phyloP scores from a whole-genome alignment of 306 rosid genomes.

The Cicer judaicum region DNA sequence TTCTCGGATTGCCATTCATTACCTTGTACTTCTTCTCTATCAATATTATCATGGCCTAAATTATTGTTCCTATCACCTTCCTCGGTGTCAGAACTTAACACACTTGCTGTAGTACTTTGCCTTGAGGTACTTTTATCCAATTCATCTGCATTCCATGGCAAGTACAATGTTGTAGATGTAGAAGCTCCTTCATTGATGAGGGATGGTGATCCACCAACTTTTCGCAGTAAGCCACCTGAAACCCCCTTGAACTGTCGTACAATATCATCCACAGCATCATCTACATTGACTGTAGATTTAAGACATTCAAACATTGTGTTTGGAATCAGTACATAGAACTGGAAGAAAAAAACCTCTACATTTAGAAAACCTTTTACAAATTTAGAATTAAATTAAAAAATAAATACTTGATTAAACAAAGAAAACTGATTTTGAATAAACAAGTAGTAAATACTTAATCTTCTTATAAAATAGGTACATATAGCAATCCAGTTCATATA shows the following conservation, averaged over 20 bases:
- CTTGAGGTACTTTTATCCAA: conserved; percentile 50
- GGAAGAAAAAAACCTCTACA: neutral
- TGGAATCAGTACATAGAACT: conserved; percentile 20
- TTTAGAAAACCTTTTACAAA: conserved; percentile 10
- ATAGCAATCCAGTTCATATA: conserved; percentile 4
- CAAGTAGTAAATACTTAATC: neutral
- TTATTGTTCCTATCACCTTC: conserved; percentile 56
- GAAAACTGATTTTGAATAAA: neutral
- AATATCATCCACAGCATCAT: conserved; percentile 95
- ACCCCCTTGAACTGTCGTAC: conserved; percentile 94
- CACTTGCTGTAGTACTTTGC: conserved; percentile 57
- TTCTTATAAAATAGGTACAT: conserved; percentile 28
- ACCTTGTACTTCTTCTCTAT: conserved; percentile 46
- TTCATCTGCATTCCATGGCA: conserved; percentile 67
- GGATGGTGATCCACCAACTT: conserved; percentile 66
- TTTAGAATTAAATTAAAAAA: conserved; percentile 16
- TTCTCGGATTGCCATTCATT: conserved; percentile 75
- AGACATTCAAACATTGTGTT: conserved; percentile 29
- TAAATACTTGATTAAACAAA: conserved; percentile 31
- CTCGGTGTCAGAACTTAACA: conserved; percentile 72
- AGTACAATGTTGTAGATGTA: conserved; percentile 47
- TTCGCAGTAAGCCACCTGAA: conserved; percentile 85
- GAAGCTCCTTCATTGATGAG: conserved; percentile 55
- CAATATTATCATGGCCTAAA: conserved; percentile 48
- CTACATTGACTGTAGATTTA: conserved; percentile 75